Evolutionary conservation across 176 grass and related monocot genomes (phyloP).

Genomic region (Cymbopogon citratus): DNA sequence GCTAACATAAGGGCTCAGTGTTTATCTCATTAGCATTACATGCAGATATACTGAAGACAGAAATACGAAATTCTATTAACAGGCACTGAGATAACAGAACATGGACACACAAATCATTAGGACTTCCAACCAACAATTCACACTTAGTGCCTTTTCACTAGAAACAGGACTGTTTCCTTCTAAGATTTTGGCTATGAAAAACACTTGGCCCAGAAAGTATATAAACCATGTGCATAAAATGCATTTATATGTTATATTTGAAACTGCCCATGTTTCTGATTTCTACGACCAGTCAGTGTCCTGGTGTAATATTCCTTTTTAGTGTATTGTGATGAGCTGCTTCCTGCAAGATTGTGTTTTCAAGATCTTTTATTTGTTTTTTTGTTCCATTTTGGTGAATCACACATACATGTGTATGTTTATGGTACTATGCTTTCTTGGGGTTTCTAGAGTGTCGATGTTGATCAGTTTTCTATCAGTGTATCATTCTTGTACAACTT

Average conservation of each 20-base stretch:
- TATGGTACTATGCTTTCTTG: not conserved
- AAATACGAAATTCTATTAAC: slow-evolving; percentile 16
- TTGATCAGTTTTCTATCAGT: not conserved
- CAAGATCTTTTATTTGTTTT: not conserved
- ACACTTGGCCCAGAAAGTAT: not conserved
- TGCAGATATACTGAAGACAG: not conserved
- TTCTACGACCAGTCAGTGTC: not conserved
- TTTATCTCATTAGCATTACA: slow-evolving; percentile 1
- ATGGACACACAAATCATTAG: not conserved
- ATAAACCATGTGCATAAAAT: not conserved
- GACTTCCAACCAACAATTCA: not conserved
- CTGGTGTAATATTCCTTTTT: slow-evolving; percentile 24
- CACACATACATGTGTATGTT: not conserved
- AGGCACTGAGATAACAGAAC: not conserved
- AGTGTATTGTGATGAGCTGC: slow-evolving; percentile 14
- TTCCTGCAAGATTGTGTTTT: slow-evolving; percentile 6
- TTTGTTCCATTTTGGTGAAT: not conserved
- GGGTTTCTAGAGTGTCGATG: not conserved
- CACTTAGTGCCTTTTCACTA: not conserved
- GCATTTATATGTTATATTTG: not conserved
- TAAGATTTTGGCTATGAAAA: not conserved
- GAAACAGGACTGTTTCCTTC: not conserved
- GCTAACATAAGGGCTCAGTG: not conserved
- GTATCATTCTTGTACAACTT: not conserved
- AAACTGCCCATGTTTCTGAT: not conserved